Evolutionary conservation across 2,329 filamentous ascomycete species (phyloP).

Genomic region (Thelonectria blattea): DNA sequence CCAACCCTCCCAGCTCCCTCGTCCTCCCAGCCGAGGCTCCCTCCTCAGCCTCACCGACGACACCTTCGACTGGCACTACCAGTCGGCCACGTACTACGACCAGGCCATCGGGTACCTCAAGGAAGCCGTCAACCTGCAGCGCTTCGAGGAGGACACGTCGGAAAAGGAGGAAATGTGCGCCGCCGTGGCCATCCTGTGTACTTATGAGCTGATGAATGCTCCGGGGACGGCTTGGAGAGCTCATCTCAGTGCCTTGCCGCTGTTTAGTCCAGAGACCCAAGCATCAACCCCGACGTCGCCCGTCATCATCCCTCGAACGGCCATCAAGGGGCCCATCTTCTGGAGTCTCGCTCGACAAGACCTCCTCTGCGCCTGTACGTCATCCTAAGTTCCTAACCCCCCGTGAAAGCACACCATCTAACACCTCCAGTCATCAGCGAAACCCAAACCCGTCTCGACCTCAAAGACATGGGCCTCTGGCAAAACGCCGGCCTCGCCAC

Average conservation of each 20-base stretch:
- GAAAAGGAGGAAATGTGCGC: constrained; percentile 58
- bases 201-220: constrained; percentile 72
- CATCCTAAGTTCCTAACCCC: neutral
- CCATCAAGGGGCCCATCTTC: constrained; percentile 32
- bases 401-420: neutral
- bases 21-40: neutral
- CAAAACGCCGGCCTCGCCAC: constrained; percentile 65
- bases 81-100: constrained; percentile 32
- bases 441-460: constrained; percentile 51
- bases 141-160: constrained; percentile 48
- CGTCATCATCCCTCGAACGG: constrained; percentile 26
- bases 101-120: constrained; percentile 30
- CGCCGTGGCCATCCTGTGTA: constrained; percentile 69
- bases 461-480: constrained; percentile 68
- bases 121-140: constrained; percentile 19
- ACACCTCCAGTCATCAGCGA: constrained; percentile 29
- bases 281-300: constrained; percentile 12
- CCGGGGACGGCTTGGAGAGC: constrained; percentile 67
- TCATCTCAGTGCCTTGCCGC: constrained; percentile 70
- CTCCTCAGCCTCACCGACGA: neutral
- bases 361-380: constrained; percentile 30
- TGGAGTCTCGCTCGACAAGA: constrained; percentile 35
- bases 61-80: constrained; percentile 28
- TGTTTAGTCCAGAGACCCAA: constrained; percentile 55
- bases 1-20: neutral